These are phyloP conservation scores for Ceriops tagal DNA, from an alignment of 345 rosid species.

Conservation along the genomic window DNA sequence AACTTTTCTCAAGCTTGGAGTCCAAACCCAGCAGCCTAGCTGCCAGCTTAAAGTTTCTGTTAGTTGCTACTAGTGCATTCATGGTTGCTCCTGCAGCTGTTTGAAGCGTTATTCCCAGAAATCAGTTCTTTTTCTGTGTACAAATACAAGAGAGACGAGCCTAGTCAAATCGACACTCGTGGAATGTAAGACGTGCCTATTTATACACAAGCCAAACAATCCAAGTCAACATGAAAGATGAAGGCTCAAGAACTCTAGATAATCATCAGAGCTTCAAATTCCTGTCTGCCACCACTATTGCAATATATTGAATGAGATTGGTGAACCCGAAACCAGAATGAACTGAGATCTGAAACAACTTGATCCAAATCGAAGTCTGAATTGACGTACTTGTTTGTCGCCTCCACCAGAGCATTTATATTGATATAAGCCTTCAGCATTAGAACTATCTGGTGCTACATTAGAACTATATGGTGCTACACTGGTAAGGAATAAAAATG, in stretches of 20 bases:
- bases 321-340: too few relatives aligned
- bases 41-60: constrained; percentile 90
- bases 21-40: constrained; percentile 86
- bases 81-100: constrained; percentile 39
- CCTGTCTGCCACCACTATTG: too few relatives aligned
- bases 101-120: not conserved
- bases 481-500: too few relatives aligned
- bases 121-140: not conserved
- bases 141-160: constrained; percentile 9
- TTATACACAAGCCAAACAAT: not conserved
- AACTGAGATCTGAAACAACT: too few relatives aligned
- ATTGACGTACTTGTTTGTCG: too few relatives aligned
- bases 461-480: too few relatives aligned
- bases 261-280: too few relatives aligned
- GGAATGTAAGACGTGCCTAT: not conserved
- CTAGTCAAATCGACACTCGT: not conserved
- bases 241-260: not conserved
- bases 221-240: constrained; percentile 2
- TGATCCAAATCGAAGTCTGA: too few relatives aligned
- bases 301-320: too few relatives aligned
- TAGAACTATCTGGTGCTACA: too few relatives aligned
- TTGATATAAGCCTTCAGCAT: too few relatives aligned
- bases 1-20: constrained; percentile 91
- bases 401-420: too few relatives aligned
- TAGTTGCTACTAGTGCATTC: constrained; percentile 97